Percentiles rank a stretch among this genome's conserved stretches.
Conservation (phyloP, 2,329 filamentous ascomycete species). For the Pseudopyricularia cyperi region DNA sequence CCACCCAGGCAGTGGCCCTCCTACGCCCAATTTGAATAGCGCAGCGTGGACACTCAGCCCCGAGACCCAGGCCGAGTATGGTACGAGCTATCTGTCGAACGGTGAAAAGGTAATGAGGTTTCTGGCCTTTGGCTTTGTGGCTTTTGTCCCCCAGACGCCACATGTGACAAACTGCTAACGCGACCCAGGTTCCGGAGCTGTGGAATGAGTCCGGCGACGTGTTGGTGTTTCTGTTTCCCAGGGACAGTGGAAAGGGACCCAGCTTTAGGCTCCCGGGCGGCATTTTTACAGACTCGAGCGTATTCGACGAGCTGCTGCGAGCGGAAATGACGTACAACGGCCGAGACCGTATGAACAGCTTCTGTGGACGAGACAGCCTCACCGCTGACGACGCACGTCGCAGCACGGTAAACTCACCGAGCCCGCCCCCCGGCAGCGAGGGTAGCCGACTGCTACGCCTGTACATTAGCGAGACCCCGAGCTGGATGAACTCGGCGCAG, state of each 20-base stretch:
- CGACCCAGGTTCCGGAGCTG: constrained; percentile 52
- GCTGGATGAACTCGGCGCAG: constrained; percentile 20
- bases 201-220: constrained; percentile 50
- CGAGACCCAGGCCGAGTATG: constrained; percentile 41
- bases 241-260: constrained; percentile 33
- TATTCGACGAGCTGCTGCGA: constrained; percentile 40
- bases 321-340: constrained; percentile 22
- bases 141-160: neutral
- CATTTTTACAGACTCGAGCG: constrained; percentile 37
- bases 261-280: constrained; percentile 48
- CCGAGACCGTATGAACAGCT: constrained; percentile 27
- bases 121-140: neutral
- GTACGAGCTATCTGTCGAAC: constrained; percentile 33
- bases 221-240: constrained; percentile 43
- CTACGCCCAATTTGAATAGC: constrained; percentile 3
- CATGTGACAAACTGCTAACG: neutral
- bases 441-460: constrained; percentile 31
- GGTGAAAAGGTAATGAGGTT: constrained; percentile 36
- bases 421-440: constrained; percentile 23
- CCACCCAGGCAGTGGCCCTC: constrained; percentile 21
- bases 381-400: constrained; percentile 34
- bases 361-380: constrained; percentile 32
- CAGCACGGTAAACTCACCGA: constrained; percentile 20
- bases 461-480: constrained; percentile 36
- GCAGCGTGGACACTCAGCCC: constrained; percentile 43